Base-by-base conservation (phyloP, 139 green algal genomes). In the Tetraselmis chui region DNA sequence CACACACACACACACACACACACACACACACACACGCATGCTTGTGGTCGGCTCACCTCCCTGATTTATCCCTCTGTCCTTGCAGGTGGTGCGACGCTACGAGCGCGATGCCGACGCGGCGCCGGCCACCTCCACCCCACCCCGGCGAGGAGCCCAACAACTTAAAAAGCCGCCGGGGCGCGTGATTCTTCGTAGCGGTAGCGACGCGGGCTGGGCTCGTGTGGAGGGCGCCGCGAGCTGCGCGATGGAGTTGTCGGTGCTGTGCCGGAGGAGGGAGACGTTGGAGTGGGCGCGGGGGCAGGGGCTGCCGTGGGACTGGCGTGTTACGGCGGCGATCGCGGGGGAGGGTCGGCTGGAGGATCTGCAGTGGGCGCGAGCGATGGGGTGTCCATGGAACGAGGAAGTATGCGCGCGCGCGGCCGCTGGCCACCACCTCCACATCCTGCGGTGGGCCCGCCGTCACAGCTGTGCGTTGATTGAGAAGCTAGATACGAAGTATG, bases 321-420 rank as follows among this genome's bases (percentile, higher is more conserved):
- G 45, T 18, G 18, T 67, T 18, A 67, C 45, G 45, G 45, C 45
- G 11, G 45, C 45, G 11, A 18, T 18, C 5, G 45, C 45, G 18
- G 45, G 45, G 11, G 45, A 5, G 45, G 45, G 45, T 18, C 11
- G 11, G 18, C 45, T 67, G 45, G 45, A 67, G 45, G 45, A 25
- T 5, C 45, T 77, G 74, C 26, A 77, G 74, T 77, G 28, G 23
- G 26, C n/a, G 23, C 74, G 74, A 2, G n/a, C 26, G 26, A 2
- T 30, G 26, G 74, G 74, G 26, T 77, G 74, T 25, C 74, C 74
- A 28, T 77, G 74, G 74, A 77, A 29, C 74, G 74, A 77, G 74
- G 74, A 77, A 2, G 74, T 77, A 2, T 77, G 74, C 74, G 25
- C 74, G 18, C 26, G 74, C 26, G 74, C 74, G 5, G 74, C 74